Percentiles rank a stretch among this genome's conserved stretches.
phyloP scores from a whole-genome alignment of 306 rosid genomes.

The Ziziphus jujuba region DNA sequence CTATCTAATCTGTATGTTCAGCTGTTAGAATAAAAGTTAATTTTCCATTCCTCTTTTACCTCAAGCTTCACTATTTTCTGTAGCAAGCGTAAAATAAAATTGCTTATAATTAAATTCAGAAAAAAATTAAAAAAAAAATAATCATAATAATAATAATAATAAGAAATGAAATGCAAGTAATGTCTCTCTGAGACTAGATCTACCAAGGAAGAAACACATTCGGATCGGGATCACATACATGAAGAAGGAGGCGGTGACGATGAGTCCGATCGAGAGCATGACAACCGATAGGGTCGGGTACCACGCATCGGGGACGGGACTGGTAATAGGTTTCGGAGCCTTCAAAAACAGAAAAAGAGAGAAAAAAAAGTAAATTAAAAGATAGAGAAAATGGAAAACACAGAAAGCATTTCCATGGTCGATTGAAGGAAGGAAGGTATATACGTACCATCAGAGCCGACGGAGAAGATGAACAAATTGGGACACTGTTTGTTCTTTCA shows the following conservation, averaged over 20 bases:
- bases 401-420: background rate
- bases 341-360: constrained; percentile 10
- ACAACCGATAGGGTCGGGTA: constrained; percentile 82
- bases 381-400: background rate
- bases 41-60: no score
- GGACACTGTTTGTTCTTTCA: no score
- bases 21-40: no score
- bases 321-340: constrained; percentile 84
- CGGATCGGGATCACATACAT: constrained; percentile 48
- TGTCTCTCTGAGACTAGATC: background rate
- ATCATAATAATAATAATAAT: background rate
- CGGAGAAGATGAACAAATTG: no score
- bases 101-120: no score
- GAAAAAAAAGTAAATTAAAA: background rate
- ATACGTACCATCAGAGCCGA: no score
- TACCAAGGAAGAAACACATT: background rate
- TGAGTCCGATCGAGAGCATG: constrained; percentile 77
- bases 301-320: constrained; percentile 83
- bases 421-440: background rate
- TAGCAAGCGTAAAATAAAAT: no score
- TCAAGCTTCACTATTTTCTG: no score
- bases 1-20: no score
- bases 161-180: background rate
- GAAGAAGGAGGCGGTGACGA: constrained; percentile 89
- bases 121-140: background rate